Conservation (phyloP, 2,329 filamentous ascomycete species). For the Aspergillus sp. region DNA sequence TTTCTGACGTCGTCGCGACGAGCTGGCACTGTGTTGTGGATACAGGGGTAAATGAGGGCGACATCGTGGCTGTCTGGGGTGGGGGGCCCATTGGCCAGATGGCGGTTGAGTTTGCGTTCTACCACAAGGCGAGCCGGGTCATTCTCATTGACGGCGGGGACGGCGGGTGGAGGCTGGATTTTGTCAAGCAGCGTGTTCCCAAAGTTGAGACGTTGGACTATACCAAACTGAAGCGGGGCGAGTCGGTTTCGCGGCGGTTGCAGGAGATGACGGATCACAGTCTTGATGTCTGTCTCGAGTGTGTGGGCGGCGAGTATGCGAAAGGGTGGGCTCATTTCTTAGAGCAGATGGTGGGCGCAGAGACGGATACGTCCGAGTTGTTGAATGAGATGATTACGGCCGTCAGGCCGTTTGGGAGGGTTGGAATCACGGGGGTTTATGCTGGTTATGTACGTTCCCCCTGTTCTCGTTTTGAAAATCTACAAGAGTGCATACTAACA, state of each 20-base stretch:
- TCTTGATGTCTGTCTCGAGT: constrained; percentile 62
- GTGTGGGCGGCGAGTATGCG: constrained; percentile 10
- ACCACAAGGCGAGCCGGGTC: constrained; percentile 74
- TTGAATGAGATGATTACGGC: constrained; percentile 16
- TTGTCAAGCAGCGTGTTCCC: constrained; percentile 66
- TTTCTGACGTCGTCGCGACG: constrained; percentile 80
- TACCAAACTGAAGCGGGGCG: constrained; percentile 62
- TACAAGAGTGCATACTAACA: not conserved
- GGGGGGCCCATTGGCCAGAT: constrained; percentile 86
- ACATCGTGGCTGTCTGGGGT: constrained; percentile 84
- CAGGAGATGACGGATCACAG: constrained; percentile 76
- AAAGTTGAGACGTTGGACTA: constrained; percentile 73
- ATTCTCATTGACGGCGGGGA: constrained; percentile 77
- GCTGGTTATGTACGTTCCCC: constrained; percentile 58
- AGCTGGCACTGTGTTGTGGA: constrained; percentile 83
- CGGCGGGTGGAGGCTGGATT: constrained; percentile 67
- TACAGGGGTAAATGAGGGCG: constrained; percentile 76
- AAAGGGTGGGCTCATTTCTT: constrained; percentile 13
- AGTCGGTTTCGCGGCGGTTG: constrained; percentile 71
- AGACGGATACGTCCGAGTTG: constrained; percentile 12
- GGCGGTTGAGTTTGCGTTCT: constrained; percentile 67
- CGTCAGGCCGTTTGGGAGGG: constrained; percentile 11
- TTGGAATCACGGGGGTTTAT: constrained; percentile 58
- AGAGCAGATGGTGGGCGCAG: constrained; percentile 10
- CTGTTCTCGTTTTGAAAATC: not conserved